Conservation (phyloP, 2,329 filamentous ascomycete genomes). For the Fusarium sp. region DNA sequence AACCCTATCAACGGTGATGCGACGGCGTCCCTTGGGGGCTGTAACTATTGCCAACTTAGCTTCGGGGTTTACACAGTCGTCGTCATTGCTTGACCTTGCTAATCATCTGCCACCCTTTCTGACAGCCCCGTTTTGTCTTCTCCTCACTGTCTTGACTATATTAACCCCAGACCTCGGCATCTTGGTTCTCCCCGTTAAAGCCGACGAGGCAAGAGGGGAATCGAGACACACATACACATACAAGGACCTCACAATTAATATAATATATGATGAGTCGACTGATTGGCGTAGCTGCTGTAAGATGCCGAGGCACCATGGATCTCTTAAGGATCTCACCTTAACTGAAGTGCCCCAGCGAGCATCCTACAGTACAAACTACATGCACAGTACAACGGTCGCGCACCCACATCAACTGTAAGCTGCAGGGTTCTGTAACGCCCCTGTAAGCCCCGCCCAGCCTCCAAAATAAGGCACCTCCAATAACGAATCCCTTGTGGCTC, state of each 20-base stretch:
- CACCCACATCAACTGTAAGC: not conserved
- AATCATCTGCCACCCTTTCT: not conserved
- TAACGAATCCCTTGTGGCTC: slow-evolving; percentile 1
- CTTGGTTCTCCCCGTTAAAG: not conserved
- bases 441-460: slow-evolving; percentile 21
- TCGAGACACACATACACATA: not conserved
- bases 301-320: slow-evolving; percentile 21
- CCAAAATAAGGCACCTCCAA: slow-evolving; percentile 14
- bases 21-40: not conserved
- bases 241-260: no score
- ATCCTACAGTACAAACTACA: not conserved
- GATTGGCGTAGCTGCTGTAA: not conserved
- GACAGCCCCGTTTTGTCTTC: not conserved
- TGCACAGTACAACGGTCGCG: slow-evolving; percentile 13
- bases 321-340: not conserved
- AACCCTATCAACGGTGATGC: not conserved
- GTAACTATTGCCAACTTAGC: not conserved
- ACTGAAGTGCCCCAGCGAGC: not conserved
- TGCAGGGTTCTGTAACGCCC: slow-evolving; percentile 19
- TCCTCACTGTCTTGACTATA: slow-evolving; percentile 20
- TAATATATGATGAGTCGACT: no score
- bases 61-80: not conserved
- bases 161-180: slow-evolving; percentile 18
- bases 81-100: not conserved
- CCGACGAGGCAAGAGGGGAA: not conserved